Evolutionary conservation across 768 basidiomycete species (phyloP).

Genomic region (Phlebiopsis gigantea): DNA sequence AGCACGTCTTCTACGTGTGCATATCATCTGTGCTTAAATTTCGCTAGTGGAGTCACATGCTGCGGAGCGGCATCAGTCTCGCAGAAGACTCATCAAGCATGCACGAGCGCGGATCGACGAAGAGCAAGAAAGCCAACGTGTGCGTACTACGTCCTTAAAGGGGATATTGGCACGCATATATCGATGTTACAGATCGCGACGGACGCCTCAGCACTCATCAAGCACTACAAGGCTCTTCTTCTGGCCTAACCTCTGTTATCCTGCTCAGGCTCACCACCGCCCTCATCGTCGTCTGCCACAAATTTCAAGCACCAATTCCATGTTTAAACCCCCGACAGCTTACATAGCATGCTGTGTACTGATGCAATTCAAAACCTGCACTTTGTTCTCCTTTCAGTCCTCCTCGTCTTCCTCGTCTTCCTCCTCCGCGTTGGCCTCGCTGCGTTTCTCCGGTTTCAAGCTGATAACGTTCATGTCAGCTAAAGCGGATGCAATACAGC

Average conservation of each 20-base stretch:
- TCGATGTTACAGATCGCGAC: conserved; percentile 21
- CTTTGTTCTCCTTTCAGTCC: neutral
- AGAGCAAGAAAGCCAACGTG: conserved; percentile 35
- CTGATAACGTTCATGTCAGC: conserved; percentile 32
- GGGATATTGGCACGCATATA: neutral
- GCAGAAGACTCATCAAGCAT: conserved; percentile 28
- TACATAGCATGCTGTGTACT: no score
- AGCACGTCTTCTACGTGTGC: conserved; percentile 12
- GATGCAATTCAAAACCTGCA: neutral
- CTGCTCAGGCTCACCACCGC: neutral
- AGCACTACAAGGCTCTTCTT: conserved; percentile 36
- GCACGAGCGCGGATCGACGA: conserved; percentile 31
- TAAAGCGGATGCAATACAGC: conserved; percentile 53
- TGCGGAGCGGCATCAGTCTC: conserved; percentile 28
- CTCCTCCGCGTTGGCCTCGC: neutral
- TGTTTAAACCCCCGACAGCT: no score
- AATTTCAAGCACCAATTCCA: no score
- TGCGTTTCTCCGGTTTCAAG: conserved; percentile 3
- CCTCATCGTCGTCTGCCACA: neutral
- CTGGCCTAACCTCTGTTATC: conserved; percentile 7
- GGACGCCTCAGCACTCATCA: conserved; percentile 35
- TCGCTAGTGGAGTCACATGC: conserved; percentile 28
- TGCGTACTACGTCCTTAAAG: conserved; percentile 6
- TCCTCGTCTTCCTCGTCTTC: neutral
- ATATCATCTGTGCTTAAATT: neutral